Evolutionary conservation across 2,329 filamentous ascomycete species (phyloP).

Genomic region (Sclerotinia sclerotiorum): DNA sequence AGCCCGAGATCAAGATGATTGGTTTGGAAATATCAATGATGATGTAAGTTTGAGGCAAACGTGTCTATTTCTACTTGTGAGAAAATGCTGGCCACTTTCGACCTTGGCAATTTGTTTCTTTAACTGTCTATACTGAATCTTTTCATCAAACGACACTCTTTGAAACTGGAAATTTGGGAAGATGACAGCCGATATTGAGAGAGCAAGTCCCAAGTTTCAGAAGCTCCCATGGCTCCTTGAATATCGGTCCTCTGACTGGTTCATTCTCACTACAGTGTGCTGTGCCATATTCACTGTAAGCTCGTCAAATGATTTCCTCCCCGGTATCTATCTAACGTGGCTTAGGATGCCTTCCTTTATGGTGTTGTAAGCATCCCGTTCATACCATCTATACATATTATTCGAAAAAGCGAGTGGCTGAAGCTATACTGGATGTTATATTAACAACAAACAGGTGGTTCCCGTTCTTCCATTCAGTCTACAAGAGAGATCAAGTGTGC

Average conservation of each 20-base stretch:
- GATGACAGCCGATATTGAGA: conserved; percentile 19
- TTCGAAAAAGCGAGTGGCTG: not conserved
- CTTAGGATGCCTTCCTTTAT: conserved; percentile 58
- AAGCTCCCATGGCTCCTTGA: conserved; percentile 24
- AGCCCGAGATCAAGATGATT: conserved; percentile 4
- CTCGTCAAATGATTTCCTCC: not conserved
- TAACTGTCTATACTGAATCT: not conserved
- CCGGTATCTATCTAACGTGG: conserved; percentile 21
- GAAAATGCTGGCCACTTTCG: not conserved
- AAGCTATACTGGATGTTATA: not conserved
- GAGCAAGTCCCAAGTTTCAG: not conserved
- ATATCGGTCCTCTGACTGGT: conserved; percentile 30
- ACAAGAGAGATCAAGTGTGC: conserved; percentile 52
- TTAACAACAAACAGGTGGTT: conserved; percentile 48
- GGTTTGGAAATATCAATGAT: not conserved
- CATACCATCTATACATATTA: not conserved
- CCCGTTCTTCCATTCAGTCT: conserved; percentile 70
- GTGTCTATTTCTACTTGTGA: conserved; percentile 13
- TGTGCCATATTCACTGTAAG: conserved; percentile 25
- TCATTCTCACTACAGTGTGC: conserved; percentile 26
- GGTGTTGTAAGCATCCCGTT: conserved; percentile 42
- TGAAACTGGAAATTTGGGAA: not conserved
- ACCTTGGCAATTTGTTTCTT: not conserved
- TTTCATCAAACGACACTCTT: conserved; percentile 1
- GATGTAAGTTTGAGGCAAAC: conserved; percentile 5